Evolutionary conservation across 1,284 basidiomycete species (phyloP), one percentile per base, ranked within the genome.

Genomic region (Ustilago crameri): DNA sequence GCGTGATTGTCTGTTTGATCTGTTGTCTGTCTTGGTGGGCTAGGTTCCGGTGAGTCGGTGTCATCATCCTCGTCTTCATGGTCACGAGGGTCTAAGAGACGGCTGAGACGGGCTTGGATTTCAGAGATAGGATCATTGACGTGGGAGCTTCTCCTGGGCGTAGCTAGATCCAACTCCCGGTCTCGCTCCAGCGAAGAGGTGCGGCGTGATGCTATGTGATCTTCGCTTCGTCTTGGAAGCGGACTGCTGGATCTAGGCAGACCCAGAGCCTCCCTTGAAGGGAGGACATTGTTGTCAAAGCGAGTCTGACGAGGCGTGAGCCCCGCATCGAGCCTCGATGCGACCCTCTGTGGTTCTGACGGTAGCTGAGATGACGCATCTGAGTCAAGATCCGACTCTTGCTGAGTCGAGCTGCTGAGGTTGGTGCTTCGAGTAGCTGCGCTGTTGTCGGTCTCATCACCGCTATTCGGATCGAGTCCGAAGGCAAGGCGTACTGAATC

Each of bases 401-500:
- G 48, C 22, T 50, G 48, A 15, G 51, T 50, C 8, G 48, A 48
- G 32, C 43, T 40, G 40, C 46, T 54, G 10, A 37, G 10, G 7
- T 44, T n/a, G 9, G 65, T 58, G 42, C 32, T 60, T 20, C 53
- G 54, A 8, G 63, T 63, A 3, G 40, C 52, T 0, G 53, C 32
- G 46, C 51, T 59, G 3, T 49, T 44, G n/a, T 69, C 64, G 12
- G 46, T 56, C 32, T 58, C 62, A 10, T 59, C 71, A 42, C 49
- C 51, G 49, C 58, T 63, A 52, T 60, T 47, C 12, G 80, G 75
- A 41, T 80, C 78, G 17, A 79, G 63, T n/a, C 81, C 81, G 17
- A 81, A 52, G 0, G 74, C 67, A 14, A 80, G 48, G 10, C 80
- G 60, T 15, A 82, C 78, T 15, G 71, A 60, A 32, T 82, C 80